A percentile compares a stretch with the other conserved stretches of the same genome.
Conservation (phyloP, 768 basidiomycete species). For the Clitopilus hobsonii region DNA sequence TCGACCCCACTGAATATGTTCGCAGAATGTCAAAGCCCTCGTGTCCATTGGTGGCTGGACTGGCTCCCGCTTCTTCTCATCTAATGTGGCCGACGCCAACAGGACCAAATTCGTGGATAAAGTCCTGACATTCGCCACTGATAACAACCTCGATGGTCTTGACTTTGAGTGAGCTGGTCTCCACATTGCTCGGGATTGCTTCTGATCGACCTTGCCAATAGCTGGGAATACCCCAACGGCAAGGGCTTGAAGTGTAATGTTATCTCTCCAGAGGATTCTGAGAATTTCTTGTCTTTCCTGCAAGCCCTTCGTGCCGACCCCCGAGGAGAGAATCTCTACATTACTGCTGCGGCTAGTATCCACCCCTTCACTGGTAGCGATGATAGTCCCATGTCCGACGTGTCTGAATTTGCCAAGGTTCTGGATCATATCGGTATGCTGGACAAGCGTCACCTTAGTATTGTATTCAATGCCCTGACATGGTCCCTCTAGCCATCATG, state of each 20-base stretch:
- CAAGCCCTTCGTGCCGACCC: constrained; percentile 56
- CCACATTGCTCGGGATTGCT: not conserved
- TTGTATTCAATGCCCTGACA: not conserved
- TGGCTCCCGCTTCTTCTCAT: constrained; percentile 60
- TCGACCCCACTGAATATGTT: not conserved
- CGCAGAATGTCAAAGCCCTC: constrained; percentile 49
- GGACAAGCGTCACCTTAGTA: too few relatives aligned
- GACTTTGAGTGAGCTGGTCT: constrained; percentile 41
- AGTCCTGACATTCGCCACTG: constrained; percentile 37
- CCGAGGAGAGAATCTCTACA: constrained; percentile 45
- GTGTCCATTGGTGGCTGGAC: constrained; percentile 71
- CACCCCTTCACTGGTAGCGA: constrained; percentile 40
- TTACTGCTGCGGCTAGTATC: constrained; percentile 44
- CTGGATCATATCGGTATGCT: constrained; percentile 43
- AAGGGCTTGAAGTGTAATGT: constrained; percentile 70
- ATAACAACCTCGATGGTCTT: constrained; percentile 56
- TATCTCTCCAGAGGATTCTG: constrained; percentile 54
- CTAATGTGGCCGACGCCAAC: constrained; percentile 49
- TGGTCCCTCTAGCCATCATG: constrained; percentile 63
- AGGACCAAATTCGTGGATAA: constrained; percentile 67
- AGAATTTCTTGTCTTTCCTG: constrained; percentile 77
- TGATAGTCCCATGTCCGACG: constrained; percentile 61
- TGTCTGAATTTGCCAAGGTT: constrained; percentile 65
- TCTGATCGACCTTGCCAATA: constrained; percentile 11
- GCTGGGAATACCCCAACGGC: constrained; percentile 80